phyloP scores from a whole-genome alignment of 257 asterid genomes.

The Linaria vulgaris region DNA sequence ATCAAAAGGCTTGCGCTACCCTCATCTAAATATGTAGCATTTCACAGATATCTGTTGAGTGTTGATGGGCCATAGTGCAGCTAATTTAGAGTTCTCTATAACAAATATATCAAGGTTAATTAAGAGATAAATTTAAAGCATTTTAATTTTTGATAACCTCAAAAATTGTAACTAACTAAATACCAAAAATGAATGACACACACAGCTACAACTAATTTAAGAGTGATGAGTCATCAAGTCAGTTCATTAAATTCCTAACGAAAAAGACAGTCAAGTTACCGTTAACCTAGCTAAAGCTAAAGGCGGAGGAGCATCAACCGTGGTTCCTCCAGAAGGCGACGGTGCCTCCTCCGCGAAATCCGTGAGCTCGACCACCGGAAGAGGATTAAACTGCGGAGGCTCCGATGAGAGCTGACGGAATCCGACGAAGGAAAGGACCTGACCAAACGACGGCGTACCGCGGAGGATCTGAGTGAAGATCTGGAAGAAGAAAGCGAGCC shows the following conservation, averaged over 20 bases:
- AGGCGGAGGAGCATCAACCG: conserved; percentile 21
- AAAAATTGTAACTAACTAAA: too few relatives aligned
- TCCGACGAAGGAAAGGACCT: conserved; percentile 65
- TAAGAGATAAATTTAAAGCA: too few relatives aligned
- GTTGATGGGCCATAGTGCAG: background rate
- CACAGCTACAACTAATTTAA: conserved; percentile 17
- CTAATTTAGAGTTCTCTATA: too few relatives aligned
- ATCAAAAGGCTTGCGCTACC: background rate
- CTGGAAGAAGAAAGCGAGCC: conserved; percentile 84
- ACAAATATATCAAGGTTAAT: too few relatives aligned
- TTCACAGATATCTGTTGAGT: background rate
- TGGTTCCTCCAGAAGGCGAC: background rate
- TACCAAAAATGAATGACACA: conserved; percentile 16
- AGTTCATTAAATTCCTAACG: conserved; percentile 19
- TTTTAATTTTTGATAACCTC: too few relatives aligned
- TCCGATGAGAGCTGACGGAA: conserved; percentile 43
- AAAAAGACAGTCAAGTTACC: conserved; percentile 34
- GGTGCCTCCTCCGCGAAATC: background rate
- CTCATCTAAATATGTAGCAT: background rate
- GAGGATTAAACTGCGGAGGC: conserved; percentile 23
- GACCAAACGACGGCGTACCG: conserved; percentile 77
- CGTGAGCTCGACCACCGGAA: conserved; percentile 19
- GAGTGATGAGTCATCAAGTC: conserved; percentile 21
- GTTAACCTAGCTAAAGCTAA: conserved; percentile 41
- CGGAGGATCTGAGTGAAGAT: conserved; percentile 92